These are phyloP conservation scores for Geranium rotundifolium DNA, from an alignment of 345 rosid genomes.

Conservation along the genomic window DNA sequence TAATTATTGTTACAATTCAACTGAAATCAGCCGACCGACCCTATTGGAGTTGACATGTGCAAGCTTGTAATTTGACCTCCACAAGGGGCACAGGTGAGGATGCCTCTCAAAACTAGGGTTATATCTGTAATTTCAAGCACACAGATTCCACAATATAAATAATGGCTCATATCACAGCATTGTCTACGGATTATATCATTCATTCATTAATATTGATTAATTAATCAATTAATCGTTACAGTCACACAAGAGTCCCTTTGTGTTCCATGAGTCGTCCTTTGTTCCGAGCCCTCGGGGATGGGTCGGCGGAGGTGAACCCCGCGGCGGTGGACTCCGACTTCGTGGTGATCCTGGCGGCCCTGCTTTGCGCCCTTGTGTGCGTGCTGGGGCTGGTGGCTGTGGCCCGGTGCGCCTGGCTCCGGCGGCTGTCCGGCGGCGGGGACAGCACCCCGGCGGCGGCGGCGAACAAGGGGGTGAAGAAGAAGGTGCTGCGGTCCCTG, in stretches of 20 bases:
- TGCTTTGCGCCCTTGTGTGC: constrained; percentile 36
- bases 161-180: not conserved
- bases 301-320: not conserved
- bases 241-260: not conserved
- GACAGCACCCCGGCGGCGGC: constrained; percentile 11
- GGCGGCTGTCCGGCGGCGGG: constrained; percentile 14
- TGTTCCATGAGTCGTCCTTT: not conserved
- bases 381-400: constrained; percentile 31
- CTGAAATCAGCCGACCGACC: not conserved
- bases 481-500: constrained; percentile 26
- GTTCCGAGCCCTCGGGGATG: constrained; percentile 1
- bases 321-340: constrained; percentile 16
- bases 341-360: constrained; percentile 31
- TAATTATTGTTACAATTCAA: no score
- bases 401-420: constrained; percentile 37
- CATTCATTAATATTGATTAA: no score
- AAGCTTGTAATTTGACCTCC: not conserved
- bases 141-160: not conserved
- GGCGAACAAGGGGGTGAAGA: constrained; percentile 27
- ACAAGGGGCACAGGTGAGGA: not conserved
- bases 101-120: not conserved
- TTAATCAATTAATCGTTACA: not conserved
- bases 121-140: not conserved
- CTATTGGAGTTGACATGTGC: not conserved
- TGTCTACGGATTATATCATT: not conserved